These are phyloP conservation scores for Hypericum androsaemum DNA, from an alignment of 345 rosid genomes.

Conservation along the genomic window DNA sequence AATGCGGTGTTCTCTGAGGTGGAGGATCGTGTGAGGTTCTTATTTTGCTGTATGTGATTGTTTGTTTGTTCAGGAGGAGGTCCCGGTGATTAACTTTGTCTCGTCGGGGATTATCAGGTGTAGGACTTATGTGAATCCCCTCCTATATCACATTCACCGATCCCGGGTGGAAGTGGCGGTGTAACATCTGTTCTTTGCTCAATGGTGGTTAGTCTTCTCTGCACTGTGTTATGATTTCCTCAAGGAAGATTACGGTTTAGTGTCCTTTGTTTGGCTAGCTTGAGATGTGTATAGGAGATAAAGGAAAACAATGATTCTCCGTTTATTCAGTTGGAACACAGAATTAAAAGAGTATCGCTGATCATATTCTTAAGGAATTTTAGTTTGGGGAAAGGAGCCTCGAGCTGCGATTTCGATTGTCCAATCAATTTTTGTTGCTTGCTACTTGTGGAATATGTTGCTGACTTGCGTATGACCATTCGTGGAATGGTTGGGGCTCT, in stretches of 20 bases:
- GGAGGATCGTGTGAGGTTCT: background rate
- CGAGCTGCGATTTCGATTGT: too few species aligned
- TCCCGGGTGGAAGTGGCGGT: conserved; percentile 98
- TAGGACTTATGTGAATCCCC: conserved; percentile 98
- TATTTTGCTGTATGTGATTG: conserved; percentile 9
- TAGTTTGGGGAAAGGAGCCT: too few species aligned
- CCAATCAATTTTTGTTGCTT: too few species aligned
- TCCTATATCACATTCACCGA: conserved; percentile 75
- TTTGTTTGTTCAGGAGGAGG: conserved; percentile 69
- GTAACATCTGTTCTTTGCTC: conserved; percentile 84
- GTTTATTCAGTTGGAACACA: too few species aligned
- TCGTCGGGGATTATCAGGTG: conserved; percentile 89
- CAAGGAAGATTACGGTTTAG: too few species aligned
- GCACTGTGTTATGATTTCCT: conserved; percentile 4
- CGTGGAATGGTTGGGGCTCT: too few species aligned
- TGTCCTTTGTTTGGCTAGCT: background rate
- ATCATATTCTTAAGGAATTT: too few species aligned
- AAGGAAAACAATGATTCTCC: too few species aligned
- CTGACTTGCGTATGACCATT: too few species aligned
- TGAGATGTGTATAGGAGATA: conserved; percentile 8
- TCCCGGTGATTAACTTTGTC: conserved; percentile 76
- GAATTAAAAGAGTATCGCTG: too few species aligned
- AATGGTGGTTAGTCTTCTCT: conserved; percentile 65
- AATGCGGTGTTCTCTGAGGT: conserved; percentile 2
- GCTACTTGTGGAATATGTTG: too few species aligned